Percentiles rank a stretch among this genome's conserved stretches.
These are phyloP conservation scores for Filobasidium wieringae DNA, from an alignment of 768 basidiomycete genomes.

Conservation along the genomic window DNA sequence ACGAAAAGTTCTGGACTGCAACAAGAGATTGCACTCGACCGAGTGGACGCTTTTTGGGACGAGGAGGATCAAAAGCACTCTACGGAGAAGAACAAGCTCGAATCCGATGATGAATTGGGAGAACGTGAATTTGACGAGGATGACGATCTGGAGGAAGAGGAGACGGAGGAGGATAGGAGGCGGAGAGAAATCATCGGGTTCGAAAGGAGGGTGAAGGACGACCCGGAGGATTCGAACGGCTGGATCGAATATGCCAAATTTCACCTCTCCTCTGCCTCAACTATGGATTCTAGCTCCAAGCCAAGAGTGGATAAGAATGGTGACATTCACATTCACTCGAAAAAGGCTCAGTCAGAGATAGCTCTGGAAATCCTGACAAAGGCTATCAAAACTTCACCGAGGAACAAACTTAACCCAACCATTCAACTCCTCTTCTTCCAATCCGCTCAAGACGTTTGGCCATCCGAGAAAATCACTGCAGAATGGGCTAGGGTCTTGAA, in stretches of 20 bases:
- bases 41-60: neutral
- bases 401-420: conserved; percentile 19
- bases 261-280: conserved; percentile 15
- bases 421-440: conserved; percentile 36
- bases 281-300: conserved; percentile 13
- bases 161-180: conserved; percentile 23
- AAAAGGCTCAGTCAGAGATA: conserved; percentile 23
- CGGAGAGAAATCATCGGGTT: conserved; percentile 21
- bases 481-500: conserved; percentile 34
- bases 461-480: conserved; percentile 24
- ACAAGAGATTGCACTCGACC: neutral
- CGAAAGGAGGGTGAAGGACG: conserved; percentile 22
- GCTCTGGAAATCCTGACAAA: conserved; percentile 37
- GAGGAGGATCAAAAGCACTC: neutral
- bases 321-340: too few species aligned
- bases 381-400: conserved; percentile 26
- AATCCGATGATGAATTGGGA: neutral
- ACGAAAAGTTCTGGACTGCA: neutral
- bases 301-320: conserved; percentile 11
- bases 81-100: neutral
- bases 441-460: conserved; percentile 35
- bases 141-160: conserved; percentile 21
- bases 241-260: conserved; percentile 36
- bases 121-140: conserved; percentile 4
- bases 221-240: conserved; percentile 23